A percentile compares a stretch with the other conserved stretches of the same genome.
Evolutionary conservation across 1,284 basidiomycete genomes (phyloP).

Genomic region (Cutaneotrichosporon dermatis): DNA sequence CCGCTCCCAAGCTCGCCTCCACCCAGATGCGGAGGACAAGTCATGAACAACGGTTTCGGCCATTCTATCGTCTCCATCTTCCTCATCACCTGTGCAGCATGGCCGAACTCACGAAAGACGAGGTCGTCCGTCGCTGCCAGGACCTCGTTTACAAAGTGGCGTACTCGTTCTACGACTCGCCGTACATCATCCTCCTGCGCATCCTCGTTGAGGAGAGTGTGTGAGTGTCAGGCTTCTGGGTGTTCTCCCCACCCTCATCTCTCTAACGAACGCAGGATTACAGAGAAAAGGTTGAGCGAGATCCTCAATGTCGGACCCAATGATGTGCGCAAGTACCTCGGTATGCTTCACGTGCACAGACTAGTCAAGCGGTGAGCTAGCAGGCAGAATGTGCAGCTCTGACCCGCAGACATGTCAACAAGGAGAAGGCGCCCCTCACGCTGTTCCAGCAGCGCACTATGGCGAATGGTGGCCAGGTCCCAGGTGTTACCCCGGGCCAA

Average conservation of each 20-base stretch:
- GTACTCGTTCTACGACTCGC: slow-evolving; percentile 89
- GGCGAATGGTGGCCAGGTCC: slow-evolving; percentile 3
- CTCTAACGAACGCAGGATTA: slow-evolving; percentile 26
- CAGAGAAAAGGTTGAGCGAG: slow-evolving; percentile 65
- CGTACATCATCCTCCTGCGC: slow-evolving; percentile 86
- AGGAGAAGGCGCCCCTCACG: slow-evolving; percentile 37
- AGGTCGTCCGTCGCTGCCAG: slow-evolving; percentile 33
- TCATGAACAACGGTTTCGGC: too few relatives aligned
- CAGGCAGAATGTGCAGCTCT: not conserved
- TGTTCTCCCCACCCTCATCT: not conserved
- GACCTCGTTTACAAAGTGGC: slow-evolving; percentile 83
- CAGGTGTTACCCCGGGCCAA: slow-evolving; percentile 7
- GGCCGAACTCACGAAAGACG: slow-evolving; percentile 31
- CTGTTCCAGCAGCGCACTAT: slow-evolving; percentile 27
- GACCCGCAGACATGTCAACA: slow-evolving; percentile 42
- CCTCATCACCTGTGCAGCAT: slow-evolving; percentile 2
- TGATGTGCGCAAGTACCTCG: slow-evolving; percentile 88
- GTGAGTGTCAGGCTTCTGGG: slow-evolving; percentile 56
- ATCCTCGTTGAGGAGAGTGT: slow-evolving; percentile 84
- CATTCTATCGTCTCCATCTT: too few relatives aligned
- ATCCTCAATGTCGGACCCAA: slow-evolving; percentile 84
- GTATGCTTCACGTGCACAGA: slow-evolving; percentile 76
- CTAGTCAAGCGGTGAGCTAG: slow-evolving; percentile 71
- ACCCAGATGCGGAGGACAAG: too few relatives aligned
- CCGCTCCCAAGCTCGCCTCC: too few relatives aligned